Conservation (phyloP, 352 stramenopile species). For the Pythium apleroticum region DNA sequence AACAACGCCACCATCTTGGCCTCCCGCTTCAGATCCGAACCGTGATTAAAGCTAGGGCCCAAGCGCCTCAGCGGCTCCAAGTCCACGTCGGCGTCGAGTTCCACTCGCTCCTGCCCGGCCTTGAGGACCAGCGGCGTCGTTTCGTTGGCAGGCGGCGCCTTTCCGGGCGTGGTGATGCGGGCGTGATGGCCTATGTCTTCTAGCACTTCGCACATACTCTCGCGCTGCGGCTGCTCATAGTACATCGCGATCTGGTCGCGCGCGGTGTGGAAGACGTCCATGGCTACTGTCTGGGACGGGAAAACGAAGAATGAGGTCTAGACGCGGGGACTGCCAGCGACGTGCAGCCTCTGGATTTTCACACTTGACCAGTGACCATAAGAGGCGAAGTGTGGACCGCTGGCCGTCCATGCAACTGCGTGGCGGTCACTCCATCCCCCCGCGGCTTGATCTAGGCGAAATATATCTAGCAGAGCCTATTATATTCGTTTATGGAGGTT, state of each 20-base stretch:
- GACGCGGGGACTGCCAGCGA: no score
- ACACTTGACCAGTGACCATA: no score
- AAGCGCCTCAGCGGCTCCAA: not conserved
- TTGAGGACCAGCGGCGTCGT: conserved; percentile 15
- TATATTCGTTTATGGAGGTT: no score
- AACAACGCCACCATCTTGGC: not conserved
- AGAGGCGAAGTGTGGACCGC: no score
- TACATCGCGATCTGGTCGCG: conserved; percentile 51
- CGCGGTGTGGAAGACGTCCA: conserved; percentile 25
- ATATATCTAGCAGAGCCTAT: no score
- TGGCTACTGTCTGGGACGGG: no score
- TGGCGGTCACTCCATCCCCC: no score
- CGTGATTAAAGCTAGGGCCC: not conserved
- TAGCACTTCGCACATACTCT: conserved; percentile 14
- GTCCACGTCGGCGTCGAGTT: conserved; percentile 11
- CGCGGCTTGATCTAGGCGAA: no score
- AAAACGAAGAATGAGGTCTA: no score
- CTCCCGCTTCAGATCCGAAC: not conserved
- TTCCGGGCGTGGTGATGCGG: not conserved
- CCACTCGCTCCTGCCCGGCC: conserved; percentile 9
- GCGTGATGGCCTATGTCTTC: conserved; percentile 13
- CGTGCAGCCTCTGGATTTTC: no score
- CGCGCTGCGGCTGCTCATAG: conserved; percentile 43
- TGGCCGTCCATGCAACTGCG: no score
- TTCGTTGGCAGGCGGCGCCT: conserved; percentile 4